phyloP scores from a whole-genome alignment of 345 rosid genomes.

The Eucalyptus cloeziana region DNA sequence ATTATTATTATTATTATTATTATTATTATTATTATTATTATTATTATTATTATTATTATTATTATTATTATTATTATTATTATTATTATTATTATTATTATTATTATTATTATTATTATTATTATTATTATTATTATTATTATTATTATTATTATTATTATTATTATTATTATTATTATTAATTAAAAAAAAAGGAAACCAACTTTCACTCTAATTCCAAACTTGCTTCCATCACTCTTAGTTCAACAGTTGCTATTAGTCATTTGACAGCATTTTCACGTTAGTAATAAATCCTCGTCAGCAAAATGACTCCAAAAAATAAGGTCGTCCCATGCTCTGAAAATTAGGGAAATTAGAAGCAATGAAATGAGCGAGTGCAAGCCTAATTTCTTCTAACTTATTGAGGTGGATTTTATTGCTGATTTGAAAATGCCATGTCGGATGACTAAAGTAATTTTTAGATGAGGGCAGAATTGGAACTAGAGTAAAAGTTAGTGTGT shows the following conservation, averaged over 20 bases:
- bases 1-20: neutral
- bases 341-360: neutral
- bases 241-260: neutral
- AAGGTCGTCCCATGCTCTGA: neutral
- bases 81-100: neutral
- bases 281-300: neutral
- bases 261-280: neutral
- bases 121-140: neutral
- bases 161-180: neutral
- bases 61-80: neutral
- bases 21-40: neutral
- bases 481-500: neutral
- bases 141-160: neutral
- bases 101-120: neutral
- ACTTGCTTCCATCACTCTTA: neutral
- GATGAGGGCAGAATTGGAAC: neutral
- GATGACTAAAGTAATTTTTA: neutral
- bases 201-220: neutral
- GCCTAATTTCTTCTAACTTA: neutral
- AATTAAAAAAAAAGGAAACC: neutral
- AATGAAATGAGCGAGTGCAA: neutral
- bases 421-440: neutral
- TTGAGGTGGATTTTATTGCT: neutral
- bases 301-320: neutral
- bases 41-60: neutral